Percentiles rank a stretch among this genome's conserved stretches.
phyloP scores from a whole-genome alignment of 768 basidiomycete genomes.

The Termitomyces sp. region DNA sequence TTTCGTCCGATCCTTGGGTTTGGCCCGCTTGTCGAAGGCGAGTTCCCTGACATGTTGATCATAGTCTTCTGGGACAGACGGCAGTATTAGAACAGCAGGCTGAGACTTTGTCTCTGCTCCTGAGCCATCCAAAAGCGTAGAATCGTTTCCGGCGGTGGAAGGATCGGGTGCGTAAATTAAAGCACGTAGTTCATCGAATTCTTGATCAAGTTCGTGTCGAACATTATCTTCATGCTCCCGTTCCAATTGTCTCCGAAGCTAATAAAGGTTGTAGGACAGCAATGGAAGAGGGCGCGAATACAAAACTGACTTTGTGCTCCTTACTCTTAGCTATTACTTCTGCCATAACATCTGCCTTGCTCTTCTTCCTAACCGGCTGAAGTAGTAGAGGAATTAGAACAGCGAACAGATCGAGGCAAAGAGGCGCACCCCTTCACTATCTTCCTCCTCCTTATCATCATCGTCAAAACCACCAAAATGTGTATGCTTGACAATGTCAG shows the following conservation, averaged over 20 bases:
- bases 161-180: constrained; percentile 61
- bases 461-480: constrained; percentile 90
- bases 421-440: constrained; percentile 38
- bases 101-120: constrained; percentile 12
- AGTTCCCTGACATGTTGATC: constrained; percentile 90
- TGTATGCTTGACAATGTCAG: constrained; percentile 54
- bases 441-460: constrained; percentile 44
- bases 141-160: constrained; percentile 33
- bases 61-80: constrained; percentile 57
- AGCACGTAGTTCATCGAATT: constrained; percentile 75
- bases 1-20: constrained; percentile 92
- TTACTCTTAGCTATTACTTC: constrained; percentile 98
- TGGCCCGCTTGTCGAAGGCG: constrained; percentile 88
- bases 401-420: not conserved
- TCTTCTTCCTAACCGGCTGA: constrained; percentile 80
- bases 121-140: constrained; percentile 25
- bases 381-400: not conserved
- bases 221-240: constrained; percentile 81
- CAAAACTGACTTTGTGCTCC: constrained; percentile 68
- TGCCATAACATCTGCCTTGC: constrained; percentile 95
- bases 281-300: not conserved
- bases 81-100: constrained; percentile 14
- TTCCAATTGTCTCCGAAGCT: constrained; percentile 88
- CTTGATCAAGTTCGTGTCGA: constrained; percentile 83
- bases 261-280: not conserved